Percentiles rank a stretch among this genome's conserved stretches.
phyloP scores from a whole-genome alignment of 2,329 filamentous ascomycete species.

The Cytospora chrysosperma region DNA sequence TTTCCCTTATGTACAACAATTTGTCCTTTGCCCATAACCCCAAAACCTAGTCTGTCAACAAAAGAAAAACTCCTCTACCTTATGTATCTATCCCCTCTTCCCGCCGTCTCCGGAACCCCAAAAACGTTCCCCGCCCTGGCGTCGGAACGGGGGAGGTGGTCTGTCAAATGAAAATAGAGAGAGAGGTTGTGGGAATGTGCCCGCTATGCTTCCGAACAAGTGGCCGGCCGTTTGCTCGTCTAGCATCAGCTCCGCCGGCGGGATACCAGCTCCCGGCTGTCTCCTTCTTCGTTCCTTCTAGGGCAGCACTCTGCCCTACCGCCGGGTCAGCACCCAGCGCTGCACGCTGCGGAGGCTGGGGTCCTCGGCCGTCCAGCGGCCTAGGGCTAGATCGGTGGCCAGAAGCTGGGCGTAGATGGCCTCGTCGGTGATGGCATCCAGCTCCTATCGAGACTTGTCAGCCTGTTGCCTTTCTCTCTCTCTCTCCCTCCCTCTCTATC shows the following conservation, averaged over 20 bases:
- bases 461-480: not conserved
- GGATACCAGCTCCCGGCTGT: not conserved
- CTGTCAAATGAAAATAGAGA: slow-evolving; percentile 2
- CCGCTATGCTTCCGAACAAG: slow-evolving; percentile 15
- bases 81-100: not conserved
- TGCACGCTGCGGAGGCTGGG: slow-evolving; percentile 56
- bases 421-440: slow-evolving; percentile 59
- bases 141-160: too few relatives aligned
- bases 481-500: too few relatives aligned
- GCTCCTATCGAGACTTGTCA: slow-evolving; percentile 43
- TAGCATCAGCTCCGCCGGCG: not conserved
- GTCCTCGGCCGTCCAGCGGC: slow-evolving; percentile 64
- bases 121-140: not conserved
- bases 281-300: not conserved
- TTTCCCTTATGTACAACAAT: not conserved
- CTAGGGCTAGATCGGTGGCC: slow-evolving; percentile 51
- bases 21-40: not conserved
- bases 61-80: not conserved
- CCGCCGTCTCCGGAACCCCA: too few relatives aligned
- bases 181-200: too few relatives aligned
- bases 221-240: slow-evolving; percentile 13
- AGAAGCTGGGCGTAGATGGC: slow-evolving; percentile 56
- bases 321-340: slow-evolving; percentile 55
- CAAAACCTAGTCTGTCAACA: not conserved
- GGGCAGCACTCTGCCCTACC: slow-evolving; percentile 15